phyloP scores from a whole-genome alignment of 257 asterid genomes.

The Mitragyna speciosa region DNA sequence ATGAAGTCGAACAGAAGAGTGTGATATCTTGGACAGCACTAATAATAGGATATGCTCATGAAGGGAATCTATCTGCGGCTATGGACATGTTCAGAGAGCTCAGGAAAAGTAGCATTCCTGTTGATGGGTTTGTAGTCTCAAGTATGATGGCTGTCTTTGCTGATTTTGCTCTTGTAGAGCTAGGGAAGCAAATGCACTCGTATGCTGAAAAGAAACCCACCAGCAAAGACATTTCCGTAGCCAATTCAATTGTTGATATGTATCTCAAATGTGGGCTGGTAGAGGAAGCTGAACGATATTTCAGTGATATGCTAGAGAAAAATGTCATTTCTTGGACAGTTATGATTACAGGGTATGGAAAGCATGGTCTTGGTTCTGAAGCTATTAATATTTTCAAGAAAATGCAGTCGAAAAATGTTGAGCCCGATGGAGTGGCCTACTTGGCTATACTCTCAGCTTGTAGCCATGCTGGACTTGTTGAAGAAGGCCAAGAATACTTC shows the following conservation, averaged over 20 bases:
- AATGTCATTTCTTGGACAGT: slow-evolving; percentile 55
- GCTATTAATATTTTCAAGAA: slow-evolving; percentile 50
- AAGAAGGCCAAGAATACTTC: slow-evolving; percentile 52
- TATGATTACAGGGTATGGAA: slow-evolving; percentile 61
- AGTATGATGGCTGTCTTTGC: slow-evolving; percentile 54
- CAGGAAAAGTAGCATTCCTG: slow-evolving; percentile 24
- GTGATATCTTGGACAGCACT: slow-evolving; percentile 52
- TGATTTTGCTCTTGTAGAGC: slow-evolving; percentile 48
- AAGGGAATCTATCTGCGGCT: slow-evolving; percentile 38
- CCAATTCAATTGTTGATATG: slow-evolving; percentile 57
- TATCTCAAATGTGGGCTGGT: slow-evolving; percentile 61
- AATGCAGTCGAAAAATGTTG: slow-evolving; percentile 44
- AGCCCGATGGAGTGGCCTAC: slow-evolving; percentile 56
- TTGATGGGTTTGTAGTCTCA: slow-evolving; percentile 55
- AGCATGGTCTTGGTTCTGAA: slow-evolving; percentile 50
- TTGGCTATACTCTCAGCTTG: slow-evolving; percentile 65
- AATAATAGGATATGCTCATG: slow-evolving; percentile 49
- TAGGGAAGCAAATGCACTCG: slow-evolving; percentile 62
- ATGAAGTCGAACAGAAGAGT: slow-evolving; percentile 38
- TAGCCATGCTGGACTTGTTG: slow-evolving; percentile 63
- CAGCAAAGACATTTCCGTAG: slow-evolving; percentile 42
- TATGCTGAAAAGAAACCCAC: slow-evolving; percentile 42
- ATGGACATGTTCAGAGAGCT: slow-evolving; percentile 55
- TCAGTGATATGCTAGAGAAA: slow-evolving; percentile 37
- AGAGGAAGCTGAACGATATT: slow-evolving; percentile 48